Base-by-base conservation (phyloP, 768 basidiomycete species). In the Dacryopinax primogenitus region DNA sequence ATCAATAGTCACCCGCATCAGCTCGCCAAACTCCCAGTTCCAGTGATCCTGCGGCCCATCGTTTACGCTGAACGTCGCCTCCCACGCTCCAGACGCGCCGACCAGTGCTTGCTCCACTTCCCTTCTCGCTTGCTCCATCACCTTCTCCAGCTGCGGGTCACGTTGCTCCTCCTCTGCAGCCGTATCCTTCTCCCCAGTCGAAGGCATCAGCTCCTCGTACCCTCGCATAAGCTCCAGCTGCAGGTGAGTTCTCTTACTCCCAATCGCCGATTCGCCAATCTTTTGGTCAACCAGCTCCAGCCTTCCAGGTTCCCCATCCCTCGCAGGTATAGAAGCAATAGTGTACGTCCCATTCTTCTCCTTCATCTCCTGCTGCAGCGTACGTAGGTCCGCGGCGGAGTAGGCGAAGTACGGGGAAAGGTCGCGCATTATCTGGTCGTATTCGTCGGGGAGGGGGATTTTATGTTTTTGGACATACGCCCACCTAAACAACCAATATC, bases 11-110 rank as follows among this genome's bases (percentile, higher is more conserved):
- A 23, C 34, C n/a, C 35, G 12, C 36, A 34, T 21, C 33, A 58
- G 26, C 51, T 58, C 51, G 2, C 34, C 18, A 41, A 32, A 68
- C 70, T 72, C 70, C 72, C 73, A 65, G 72, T 72, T 67, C 72
- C 73, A 65, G 72, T 72, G 71, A 26, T 74, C 72, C 68, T 69
- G 71, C 13, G 73, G 73, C 7, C 67, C 73, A 68, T 74, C 73
- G 66, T 74, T 70, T 64, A 69, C 70, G 44, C 70, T 72, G 58
- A 72, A 72, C 21, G 71, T 70, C 35, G 69, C 71, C 37, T 58
- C 51, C 51, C 51, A 58, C 4, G 26, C 30, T 6, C 51, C 51
- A 6, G 51, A 28, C 3, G 51, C 51, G 15, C 6, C 51, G 11
- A 58, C 51, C 23, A 58, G 51, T 21, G 51, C 51, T 18, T 58